Evolutionary conservation across 805 yeast genomes (phyloP), one percentile per base, ranked within the genome.

Genomic region (Monosporozyma unispora): DNA sequence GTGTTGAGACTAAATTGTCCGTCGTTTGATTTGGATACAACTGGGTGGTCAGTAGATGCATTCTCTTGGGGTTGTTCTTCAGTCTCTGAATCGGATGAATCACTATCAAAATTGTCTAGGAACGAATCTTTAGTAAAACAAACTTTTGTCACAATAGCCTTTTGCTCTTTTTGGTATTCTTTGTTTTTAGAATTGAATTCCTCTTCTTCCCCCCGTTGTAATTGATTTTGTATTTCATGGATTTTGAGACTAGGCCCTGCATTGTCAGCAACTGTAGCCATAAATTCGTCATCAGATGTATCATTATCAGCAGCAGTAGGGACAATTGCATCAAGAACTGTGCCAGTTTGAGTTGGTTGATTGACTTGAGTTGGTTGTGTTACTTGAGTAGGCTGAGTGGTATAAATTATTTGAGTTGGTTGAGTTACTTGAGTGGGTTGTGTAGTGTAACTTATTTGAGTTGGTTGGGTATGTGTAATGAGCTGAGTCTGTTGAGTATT

Each of bases 71-170:
- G 11, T 19, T 29, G 16, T 40, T 25, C 18, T 22, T 40, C 44
- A 8, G 28, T 4, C n/a, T 33, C 38, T 16, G 38, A 35, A 19
- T 47, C 52, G n/a, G 49, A 43, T 14, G 51, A 47, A 12, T 45
- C 45, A 6, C 53, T 50, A 44, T 62, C 65, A 40, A 61, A 60
- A 23, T 57, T 54, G 10, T 48, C 50, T 18, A 61, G 29, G 27
- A 61, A 60, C 2, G 56, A 49, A 29, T 60, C 61, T 46, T 57
- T 60, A 2, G 59, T 47, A 37, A 60, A 58, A 4, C 35, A 49
- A 7, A 44, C 41, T 22, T 39, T 48, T 18, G 48, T 7, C 9
- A 19, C 18, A 23, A 10, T 18, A 18, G 18, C 25, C 21, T 40
- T 43, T 16, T 16, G 33, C 12, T 29, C 19, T 11, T 23, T 28